Evolutionary conservation across 306 rosid genomes (phyloP), one percentile per base, ranked within the genome.

Genomic region (Hippophae tibetana): DNA sequence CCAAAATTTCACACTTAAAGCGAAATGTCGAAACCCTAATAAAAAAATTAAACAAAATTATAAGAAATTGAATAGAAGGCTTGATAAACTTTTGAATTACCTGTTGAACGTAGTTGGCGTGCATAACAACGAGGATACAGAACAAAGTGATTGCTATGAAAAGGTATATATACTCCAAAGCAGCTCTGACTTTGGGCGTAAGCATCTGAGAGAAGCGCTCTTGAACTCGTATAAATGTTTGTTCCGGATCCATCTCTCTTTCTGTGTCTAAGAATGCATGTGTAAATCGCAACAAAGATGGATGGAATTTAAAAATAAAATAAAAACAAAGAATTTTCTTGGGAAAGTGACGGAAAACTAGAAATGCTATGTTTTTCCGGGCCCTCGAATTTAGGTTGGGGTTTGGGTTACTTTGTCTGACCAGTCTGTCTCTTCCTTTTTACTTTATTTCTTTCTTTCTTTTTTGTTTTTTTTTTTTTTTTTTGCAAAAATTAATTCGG

Each of bases 41-140:
- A 23, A 50, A 41, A 14, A 10, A 23, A 42, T 23, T 10, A 45
- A 18, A 65, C 5, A 42, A 48, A 14, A 57, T 8, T n/a, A 10
- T 51, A 40, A 9, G 38, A n/a, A 49, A 11, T 12, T 23, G 2
- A 12, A 49, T 13, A 51, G 45, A 5, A 56, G 52, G 50, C 54
- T 23, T 6, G 31, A 42, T 31, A 64, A 63, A 59, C 60, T 56
- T 45, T 42, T 5, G 3, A 6, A 2, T 6, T 5, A 90, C 98
- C 94, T 92, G 99, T 56, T 92, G 99, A 42, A 92, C 99, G 73
- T 85, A 92, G 79, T 92, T 92, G 69, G 99, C 97, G 82, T 92
- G 99, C 99, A 92, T 92, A 56, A 92, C 99, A 55, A 92, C 95
- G 61, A 88, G 99, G 63, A 92, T 79, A 62, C 90, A 92, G 82